phyloP scores from a whole-genome alignment of 306 rosid species.

The Lablab purpureus region DNA sequence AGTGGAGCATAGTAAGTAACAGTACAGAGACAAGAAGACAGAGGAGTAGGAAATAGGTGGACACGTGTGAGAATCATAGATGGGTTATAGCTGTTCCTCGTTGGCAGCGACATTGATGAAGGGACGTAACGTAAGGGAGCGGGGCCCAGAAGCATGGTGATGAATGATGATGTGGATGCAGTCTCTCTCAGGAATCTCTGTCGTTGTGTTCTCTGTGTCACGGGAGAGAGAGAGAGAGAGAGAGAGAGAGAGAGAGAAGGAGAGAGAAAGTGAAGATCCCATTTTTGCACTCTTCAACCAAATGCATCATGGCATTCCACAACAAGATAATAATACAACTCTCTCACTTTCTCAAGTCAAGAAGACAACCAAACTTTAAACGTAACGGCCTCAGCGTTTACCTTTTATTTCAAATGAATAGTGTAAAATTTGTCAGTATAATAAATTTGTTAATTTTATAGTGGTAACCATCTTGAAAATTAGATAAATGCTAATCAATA shows the following conservation, averaged over 20 bases:
- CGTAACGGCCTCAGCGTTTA: not conserved
- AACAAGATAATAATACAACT: not conserved
- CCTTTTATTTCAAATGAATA: not conserved
- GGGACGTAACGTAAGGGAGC: constrained; percentile 9
- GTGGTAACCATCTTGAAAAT: not conserved
- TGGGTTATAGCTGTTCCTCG: constrained; percentile 30
- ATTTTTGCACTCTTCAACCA: not conserved
- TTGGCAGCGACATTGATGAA: constrained; percentile 26
- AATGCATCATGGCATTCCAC: not conserved
- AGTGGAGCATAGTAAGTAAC: not conserved
- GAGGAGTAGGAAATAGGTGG: not conserved
- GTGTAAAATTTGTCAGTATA: no score
- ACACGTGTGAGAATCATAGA: constrained; percentile 43
- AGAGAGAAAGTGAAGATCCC: not conserved
- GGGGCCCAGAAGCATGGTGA: constrained; percentile 45
- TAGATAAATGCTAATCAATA: no score
- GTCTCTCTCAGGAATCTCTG: constrained; percentile 60
- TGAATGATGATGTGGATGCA: constrained; percentile 37
- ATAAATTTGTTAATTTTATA: not conserved
- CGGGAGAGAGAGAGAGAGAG: not conserved
- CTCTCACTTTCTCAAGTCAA: not conserved
- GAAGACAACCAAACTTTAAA: not conserved
- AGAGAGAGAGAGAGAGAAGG: not conserved
- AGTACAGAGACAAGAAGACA: not conserved
- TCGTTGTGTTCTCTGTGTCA: constrained; percentile 48